phyloP scores from a whole-genome alignment of 2,329 filamentous ascomycete species.

The Aspergillus latus region DNA sequence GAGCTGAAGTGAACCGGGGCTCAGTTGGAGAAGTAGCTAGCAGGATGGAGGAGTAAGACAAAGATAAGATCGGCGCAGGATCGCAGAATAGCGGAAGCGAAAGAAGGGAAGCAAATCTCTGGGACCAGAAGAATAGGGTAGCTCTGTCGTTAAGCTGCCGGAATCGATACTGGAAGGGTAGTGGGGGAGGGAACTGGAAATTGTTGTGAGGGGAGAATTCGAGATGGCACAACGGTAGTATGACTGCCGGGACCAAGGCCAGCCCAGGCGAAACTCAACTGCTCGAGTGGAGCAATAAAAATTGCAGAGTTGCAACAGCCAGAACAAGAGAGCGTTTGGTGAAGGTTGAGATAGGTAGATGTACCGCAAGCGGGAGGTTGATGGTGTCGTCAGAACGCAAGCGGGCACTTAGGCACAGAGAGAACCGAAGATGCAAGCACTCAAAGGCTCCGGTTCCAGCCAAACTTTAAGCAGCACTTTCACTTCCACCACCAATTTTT shows the following conservation, averaged over 20 bases:
- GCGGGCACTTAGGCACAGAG: constrained; percentile 31
- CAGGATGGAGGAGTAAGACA: constrained; percentile 21
- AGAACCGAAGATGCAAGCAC: constrained; percentile 5
- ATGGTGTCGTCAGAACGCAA: constrained; percentile 40
- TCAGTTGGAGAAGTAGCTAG: constrained; percentile 18
- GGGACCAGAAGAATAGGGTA: constrained; percentile 19
- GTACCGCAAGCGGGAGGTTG: constrained; percentile 31
- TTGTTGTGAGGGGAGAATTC: constrained; percentile 17
- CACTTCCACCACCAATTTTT: constrained; percentile 1
- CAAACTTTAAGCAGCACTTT: constrained; percentile 29
- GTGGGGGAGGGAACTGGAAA: constrained; percentile 18
- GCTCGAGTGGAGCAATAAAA: constrained; percentile 27
- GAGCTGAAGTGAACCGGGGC: constrained; percentile 20
- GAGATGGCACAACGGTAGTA: constrained; percentile 28
- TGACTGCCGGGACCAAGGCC: constrained; percentile 22
- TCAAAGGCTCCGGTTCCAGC: constrained; percentile 26
- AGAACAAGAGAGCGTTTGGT: constrained; percentile 3
- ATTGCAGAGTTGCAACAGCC: constrained; percentile 7
- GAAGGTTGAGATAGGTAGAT: constrained; percentile 1
- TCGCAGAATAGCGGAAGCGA: constrained; percentile 24
- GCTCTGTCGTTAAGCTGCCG: constrained; percentile 2
- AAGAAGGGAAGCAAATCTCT: constrained; percentile 26
- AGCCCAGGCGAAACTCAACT: constrained; percentile 16
- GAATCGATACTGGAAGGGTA: constrained; percentile 22
- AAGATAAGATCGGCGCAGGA: constrained; percentile 25